phyloP scores from a whole-genome alignment of 2,329 filamentous ascomycete genomes.

The Annulohypoxylon truncatum region DNA sequence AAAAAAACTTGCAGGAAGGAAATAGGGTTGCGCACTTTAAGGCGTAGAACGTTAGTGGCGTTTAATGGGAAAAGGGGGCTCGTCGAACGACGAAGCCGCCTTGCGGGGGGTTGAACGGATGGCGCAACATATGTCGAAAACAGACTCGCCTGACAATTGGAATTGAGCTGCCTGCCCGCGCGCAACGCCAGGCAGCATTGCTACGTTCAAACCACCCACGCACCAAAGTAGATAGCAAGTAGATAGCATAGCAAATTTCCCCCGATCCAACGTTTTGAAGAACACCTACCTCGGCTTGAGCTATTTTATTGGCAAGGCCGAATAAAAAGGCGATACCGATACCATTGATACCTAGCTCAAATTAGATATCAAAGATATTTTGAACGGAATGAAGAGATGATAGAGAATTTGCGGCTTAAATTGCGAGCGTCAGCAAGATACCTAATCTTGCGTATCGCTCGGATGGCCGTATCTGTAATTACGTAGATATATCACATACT shows the following conservation, averaged over 20 bases:
- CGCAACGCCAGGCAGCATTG: conserved; percentile 15
- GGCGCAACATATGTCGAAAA: conserved; percentile 17
- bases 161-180: conserved; percentile 8
- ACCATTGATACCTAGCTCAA: background rate
- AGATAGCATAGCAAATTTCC: conserved; percentile 38
- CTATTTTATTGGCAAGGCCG: background rate
- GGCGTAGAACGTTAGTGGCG: conserved; percentile 25
- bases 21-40: conserved; percentile 10
- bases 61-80: conserved; percentile 33
- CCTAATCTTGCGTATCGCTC: too few species aligned
- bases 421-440: too few species aligned
- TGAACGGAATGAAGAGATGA: background rate
- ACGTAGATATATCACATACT: too few species aligned
- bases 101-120: conserved; percentile 1
- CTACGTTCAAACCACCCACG: conserved; percentile 31
- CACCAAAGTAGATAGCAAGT: conserved; percentile 37
- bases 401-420: background rate
- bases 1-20: conserved; percentile 24
- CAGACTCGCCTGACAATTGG: conserved; percentile 22
- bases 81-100: conserved; percentile 6
- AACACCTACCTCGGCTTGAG: conserved; percentile 16
- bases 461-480: background rate
- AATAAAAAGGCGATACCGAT: background rate
- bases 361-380: background rate
- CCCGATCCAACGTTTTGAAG: conserved; percentile 7